Evolutionary conservation across 2,329 filamentous ascomycete genomes (phyloP).

Genomic region (Pleoardoris graminearum): DNA sequence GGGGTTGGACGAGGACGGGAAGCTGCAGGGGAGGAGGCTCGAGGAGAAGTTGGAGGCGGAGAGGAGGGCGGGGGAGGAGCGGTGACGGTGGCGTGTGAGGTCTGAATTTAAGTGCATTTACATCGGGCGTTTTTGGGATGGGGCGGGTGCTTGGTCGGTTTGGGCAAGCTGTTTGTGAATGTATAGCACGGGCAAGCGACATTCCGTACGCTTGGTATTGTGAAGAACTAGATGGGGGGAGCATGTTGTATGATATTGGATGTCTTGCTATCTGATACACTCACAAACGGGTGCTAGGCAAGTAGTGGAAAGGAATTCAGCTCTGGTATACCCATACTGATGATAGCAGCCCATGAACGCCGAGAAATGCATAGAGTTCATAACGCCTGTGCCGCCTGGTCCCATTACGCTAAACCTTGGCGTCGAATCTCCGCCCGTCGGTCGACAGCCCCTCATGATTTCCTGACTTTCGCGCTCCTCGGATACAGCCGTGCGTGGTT

Average conservation of each 20-base stretch:
- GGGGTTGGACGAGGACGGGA: conserved; percentile 49
- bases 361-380: conserved; percentile 7
- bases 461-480: no score
- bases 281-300: background rate
- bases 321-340: conserved; percentile 32
- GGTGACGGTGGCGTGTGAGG: conserved; percentile 16
- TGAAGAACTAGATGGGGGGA: conserved; percentile 5
- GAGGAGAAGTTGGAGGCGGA: conserved; percentile 24
- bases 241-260: conserved; percentile 17
- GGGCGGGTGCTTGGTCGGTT: background rate
- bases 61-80: conserved; percentile 9
- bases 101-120: conserved; percentile 12
- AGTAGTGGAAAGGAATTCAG: conserved; percentile 16
- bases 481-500: no score
- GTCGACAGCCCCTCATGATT: background rate
- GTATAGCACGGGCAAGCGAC: background rate
- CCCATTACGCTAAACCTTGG: background rate
- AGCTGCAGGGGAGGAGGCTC: conserved; percentile 28
- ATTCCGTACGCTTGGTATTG: no score
- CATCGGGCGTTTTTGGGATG: conserved; percentile 16
- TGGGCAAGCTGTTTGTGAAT: background rate
- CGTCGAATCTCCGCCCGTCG: background rate
- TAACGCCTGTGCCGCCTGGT: background rate
- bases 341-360: conserved; percentile 2
- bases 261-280: background rate